phyloP scores from a whole-genome alignment of 441 rosid species.

The Pelargonium myrrhifolium region DNA sequence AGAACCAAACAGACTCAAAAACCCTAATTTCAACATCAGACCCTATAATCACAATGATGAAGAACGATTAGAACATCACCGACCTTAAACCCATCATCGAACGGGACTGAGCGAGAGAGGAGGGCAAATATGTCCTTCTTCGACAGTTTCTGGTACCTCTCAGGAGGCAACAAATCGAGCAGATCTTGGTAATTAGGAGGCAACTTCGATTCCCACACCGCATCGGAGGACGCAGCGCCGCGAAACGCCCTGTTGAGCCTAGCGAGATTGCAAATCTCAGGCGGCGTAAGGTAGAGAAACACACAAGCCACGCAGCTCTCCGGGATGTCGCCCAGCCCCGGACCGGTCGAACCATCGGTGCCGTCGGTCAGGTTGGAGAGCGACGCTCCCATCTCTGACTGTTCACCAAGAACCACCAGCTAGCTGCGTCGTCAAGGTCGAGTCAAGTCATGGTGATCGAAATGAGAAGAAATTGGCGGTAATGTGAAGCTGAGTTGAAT shows the following conservation, averaged over 20 bases:
- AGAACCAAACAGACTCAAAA: no score
- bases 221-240: conserved; percentile 64
- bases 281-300: conserved; percentile 54
- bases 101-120: conserved; percentile 32
- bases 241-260: conserved; percentile 51
- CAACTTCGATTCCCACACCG: conserved; percentile 63
- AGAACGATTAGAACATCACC: background rate
- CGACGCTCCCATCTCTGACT: conserved; percentile 52
- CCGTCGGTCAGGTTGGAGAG: conserved; percentile 59
- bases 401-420: no score
- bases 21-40: conserved; percentile 2
- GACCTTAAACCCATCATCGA: conserved; percentile 2
- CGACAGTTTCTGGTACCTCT: conserved; percentile 31
- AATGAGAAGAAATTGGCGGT: background rate
- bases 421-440: no score
- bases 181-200: conserved; percentile 40
- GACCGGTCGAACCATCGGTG: conserved; percentile 28
- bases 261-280: conserved; percentile 54
- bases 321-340: conserved; percentile 66
- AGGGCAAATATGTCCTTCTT: conserved; percentile 60
- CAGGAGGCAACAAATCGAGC: conserved; percentile 36
- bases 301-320: conserved; percentile 73
- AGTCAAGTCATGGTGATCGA: conserved; percentile 11
- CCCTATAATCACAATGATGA: background rate
- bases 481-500: background rate